Conservation (phyloP, 768 basidiomycete genomes). For the Serendipita sp. region DNA sequence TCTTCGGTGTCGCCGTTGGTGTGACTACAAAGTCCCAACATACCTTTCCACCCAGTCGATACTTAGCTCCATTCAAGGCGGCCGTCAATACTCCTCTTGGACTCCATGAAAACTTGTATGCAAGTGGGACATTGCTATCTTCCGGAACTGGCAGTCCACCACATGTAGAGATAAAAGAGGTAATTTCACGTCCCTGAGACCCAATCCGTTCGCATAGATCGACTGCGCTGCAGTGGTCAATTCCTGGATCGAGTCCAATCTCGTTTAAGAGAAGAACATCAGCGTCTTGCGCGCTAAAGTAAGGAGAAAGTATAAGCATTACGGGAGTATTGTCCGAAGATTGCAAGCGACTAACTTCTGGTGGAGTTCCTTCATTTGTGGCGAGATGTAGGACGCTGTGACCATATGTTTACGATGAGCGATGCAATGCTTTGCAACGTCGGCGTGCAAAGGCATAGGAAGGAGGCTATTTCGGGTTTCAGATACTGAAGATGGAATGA, state of each 20-base stretch:
- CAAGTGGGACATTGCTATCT: constrained; percentile 41
- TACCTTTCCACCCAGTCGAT: constrained; percentile 42
- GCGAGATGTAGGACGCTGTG: constrained; percentile 82
- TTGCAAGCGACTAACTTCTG: constrained; percentile 28
- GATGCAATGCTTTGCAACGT: constrained; percentile 61
- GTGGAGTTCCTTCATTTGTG: constrained; percentile 54
- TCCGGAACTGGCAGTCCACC: constrained; percentile 82
- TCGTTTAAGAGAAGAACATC: constrained; percentile 73
- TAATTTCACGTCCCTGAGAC: constrained; percentile 36
- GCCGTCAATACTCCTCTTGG: constrained; percentile 76
- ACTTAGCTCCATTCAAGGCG: constrained; percentile 56
- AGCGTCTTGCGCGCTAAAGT: constrained; percentile 38
- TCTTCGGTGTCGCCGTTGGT: not conserved
- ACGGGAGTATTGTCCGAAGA: constrained; percentile 1
- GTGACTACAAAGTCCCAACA: no score
- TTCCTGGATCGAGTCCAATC: constrained; percentile 78
- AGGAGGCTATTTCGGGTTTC: constrained; percentile 39
- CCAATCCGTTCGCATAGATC: constrained; percentile 42
- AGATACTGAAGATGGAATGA: not conserved
- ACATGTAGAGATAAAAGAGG: constrained; percentile 79
- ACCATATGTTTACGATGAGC: constrained; percentile 56
- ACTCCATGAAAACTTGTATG: constrained; percentile 93
- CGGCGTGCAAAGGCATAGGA: constrained; percentile 58
- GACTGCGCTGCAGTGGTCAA: constrained; percentile 79
- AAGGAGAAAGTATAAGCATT: not conserved